Base-by-base conservation (phyloP, 2,329 filamentous ascomycete genomes). In the Sporothrix schenckii region DNA sequence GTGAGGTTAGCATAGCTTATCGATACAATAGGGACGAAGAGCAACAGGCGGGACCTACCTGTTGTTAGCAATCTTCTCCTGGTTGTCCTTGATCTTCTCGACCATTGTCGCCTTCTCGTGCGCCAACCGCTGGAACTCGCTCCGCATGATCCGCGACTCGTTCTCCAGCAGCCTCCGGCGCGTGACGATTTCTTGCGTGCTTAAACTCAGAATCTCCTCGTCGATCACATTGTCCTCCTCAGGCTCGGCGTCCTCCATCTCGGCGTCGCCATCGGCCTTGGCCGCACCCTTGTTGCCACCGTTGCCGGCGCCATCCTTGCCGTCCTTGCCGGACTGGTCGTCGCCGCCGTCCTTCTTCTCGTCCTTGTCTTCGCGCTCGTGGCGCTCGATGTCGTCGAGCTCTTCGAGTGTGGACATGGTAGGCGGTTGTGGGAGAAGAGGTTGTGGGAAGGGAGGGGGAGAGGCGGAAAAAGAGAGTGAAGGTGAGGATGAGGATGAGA, bases 61-160 rank as follows among this genome's bases (percentile, higher is more conserved):
- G 85, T 99, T 99, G 83, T 99, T 98, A 75, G 96, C 94, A 78
- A 99, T 99, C 88, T 99, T 99, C 76, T 99, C 96, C 77, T 92
- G 84, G 78, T 99, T 99, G 80, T 99, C 95, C 86, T 97, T 98
- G 81, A 99, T 98, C 86, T 97, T 98, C 81, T 98, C 94, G 71
- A 90, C 89, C 95, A 99, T 99, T 65, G 92, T 90, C 66, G 91
- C 89, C 84, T 97, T 97, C 83, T 99, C 95, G 78, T 99, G 95
- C 77, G 91, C 91, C 83, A 99, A 86, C 76, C 95, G 91, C 79
- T 97, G 94, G 77, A 89, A 93, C 82, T 99, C 95, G 85, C 93
- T 97, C 86, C 92, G 94, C 93, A 99, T 98, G 82, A 99, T 98
- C 77, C 95, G 88, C 77, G 95, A 92, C 82, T 99, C 95, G 81